These are phyloP conservation scores for Pinus taeda DNA, from an alignment of 75 land plant genomes.

Conservation along the genomic window DNA sequence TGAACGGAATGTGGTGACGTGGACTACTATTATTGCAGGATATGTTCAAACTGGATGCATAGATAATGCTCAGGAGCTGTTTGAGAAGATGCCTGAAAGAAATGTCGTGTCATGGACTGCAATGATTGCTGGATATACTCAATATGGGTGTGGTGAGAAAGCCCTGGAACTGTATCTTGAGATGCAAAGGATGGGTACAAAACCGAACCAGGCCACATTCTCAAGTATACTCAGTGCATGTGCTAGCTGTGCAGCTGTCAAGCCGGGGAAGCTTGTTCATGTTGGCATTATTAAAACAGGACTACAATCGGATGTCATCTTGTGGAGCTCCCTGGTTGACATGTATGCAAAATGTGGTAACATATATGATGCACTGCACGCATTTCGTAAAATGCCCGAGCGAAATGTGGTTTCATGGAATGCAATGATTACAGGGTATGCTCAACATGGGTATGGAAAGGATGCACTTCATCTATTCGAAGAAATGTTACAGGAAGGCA, in stretches of 20 bases:
- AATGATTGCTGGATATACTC: conserved; percentile 39
- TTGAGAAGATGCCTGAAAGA: not conserved
- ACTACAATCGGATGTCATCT: not conserved
- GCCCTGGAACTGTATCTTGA: conserved; percentile 35
- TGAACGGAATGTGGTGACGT: conserved; percentile 16
- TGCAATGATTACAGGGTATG: conserved; percentile 53
- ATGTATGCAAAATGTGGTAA: conserved; percentile 28
- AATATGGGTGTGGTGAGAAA: conserved; percentile 19
- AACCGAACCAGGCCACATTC: conserved; percentile 55
- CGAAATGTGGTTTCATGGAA: conserved; percentile 43
- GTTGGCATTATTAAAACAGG: not conserved
- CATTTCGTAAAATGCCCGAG: conserved; percentile 23
- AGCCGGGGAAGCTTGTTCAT: conserved; percentile 21
- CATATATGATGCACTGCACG: conserved; percentile 27
- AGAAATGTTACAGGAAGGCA: conserved; percentile 32
- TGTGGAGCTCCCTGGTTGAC: conserved; percentile 29
- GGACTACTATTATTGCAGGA: not conserved
- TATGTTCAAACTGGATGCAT: not conserved
- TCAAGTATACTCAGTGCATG: conserved; percentile 41
- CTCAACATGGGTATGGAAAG: conserved; percentile 37
- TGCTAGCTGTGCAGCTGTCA: conserved; percentile 39
- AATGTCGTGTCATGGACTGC: not conserved
- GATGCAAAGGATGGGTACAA: conserved; percentile 35
- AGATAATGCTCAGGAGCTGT: not conserved
- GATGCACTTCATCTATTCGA: conserved; percentile 32